Evolutionary conservation across 345 rosid species (phyloP).

Genomic region (Mangifera indica): DNA sequence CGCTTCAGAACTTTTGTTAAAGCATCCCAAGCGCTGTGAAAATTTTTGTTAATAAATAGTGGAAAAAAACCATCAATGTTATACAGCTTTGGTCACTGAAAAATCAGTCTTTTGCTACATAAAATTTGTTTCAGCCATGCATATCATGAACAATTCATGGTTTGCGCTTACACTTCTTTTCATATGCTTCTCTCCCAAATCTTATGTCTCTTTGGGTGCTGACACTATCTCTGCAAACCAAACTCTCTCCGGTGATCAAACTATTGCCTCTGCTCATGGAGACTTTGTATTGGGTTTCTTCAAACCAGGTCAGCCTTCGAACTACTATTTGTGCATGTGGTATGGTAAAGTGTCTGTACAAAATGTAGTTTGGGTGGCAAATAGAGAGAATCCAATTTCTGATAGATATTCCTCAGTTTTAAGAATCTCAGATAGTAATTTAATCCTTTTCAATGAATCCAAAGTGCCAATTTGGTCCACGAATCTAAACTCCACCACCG

Average conservation of each 20-base stretch:
- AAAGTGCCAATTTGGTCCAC: constrained; percentile 63
- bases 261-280: constrained; percentile 46
- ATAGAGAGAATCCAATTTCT: constrained; percentile 53
- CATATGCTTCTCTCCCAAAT: constrained; percentile 26
- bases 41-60: too few relatives aligned
- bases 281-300: constrained; percentile 62
- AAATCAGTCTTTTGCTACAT: too few relatives aligned
- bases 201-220: constrained; percentile 37
- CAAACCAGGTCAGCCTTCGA: constrained; percentile 45
- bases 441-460: constrained; percentile 53
- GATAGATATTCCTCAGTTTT: constrained; percentile 41
- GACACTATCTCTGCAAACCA: constrained; percentile 50
- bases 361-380: constrained; percentile 72
- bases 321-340: constrained; percentile 70
- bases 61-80: too few relatives aligned
- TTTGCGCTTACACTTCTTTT: constrained; percentile 26
- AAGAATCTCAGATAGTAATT: constrained; percentile 56
- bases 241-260: constrained; percentile 57
- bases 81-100: too few relatives aligned
- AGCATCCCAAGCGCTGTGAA: too few relatives aligned
- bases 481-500: constrained; percentile 33
- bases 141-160: constrained; percentile 22
- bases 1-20: too few relatives aligned
- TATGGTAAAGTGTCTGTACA: constrained; percentile 32
- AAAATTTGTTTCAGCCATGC: constrained; percentile 17